Conservation (phyloP, 306 rosid genomes). For the Lagenaria siceraria region DNA sequence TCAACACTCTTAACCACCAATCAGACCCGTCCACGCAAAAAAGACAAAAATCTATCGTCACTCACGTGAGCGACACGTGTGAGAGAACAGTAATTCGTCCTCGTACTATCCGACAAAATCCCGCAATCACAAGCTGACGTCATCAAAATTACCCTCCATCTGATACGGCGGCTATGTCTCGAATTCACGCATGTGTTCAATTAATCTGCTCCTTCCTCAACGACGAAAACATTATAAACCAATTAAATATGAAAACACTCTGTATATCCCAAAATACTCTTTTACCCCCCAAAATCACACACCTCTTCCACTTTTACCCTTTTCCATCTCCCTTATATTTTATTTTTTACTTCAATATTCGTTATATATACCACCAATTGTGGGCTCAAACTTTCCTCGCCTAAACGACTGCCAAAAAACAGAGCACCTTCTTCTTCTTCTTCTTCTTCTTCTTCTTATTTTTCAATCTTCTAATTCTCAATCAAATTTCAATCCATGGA, state of each 20-base stretch:
- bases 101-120: not conserved
- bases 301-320: not conserved
- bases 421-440: not conserved
- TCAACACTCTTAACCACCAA: not conserved
- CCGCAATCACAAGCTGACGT: not conserved
- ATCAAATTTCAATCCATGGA: not conserved
- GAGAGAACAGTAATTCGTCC: not conserved
- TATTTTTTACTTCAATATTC: not conserved
- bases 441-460: not conserved
- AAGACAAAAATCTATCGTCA: not conserved
- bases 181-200: constrained; percentile 59
- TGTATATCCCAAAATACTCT: too few relatives aligned
- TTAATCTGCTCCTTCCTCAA: constrained; percentile 1
- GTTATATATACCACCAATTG: not conserved
- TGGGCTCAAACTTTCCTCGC: not conserved
- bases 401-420: not conserved
- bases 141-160: not conserved
- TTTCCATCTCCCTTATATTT: not conserved
- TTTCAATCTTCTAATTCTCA: not conserved
- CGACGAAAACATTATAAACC: constrained; percentile 1
- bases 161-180: constrained; percentile 46
- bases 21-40: not conserved
- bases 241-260: not conserved
- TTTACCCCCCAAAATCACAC: not conserved
- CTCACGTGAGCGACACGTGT: not conserved